Evolutionary conservation across 129 eudicot genomes (phyloP), one percentile per base, ranked within the genome.

Genomic region (Solidago caesia): DNA sequence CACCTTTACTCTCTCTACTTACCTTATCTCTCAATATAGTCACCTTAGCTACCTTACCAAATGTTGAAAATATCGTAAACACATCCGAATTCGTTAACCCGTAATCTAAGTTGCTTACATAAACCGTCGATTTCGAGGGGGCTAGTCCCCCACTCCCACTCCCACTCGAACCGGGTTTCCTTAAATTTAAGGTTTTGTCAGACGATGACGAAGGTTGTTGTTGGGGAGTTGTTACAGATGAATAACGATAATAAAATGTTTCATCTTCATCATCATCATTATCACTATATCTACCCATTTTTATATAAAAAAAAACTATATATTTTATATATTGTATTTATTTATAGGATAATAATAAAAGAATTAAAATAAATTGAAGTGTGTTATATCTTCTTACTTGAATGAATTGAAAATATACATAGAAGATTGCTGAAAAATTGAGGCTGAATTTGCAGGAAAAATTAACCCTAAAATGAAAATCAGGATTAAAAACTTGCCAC

Each of bases 31-130:
- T 91, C 60, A 91, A 82, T 52, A 94, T 82, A 3, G 99, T 94
- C 67, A 91, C 99, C 46, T 92, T 92, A 8, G 96, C 99, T 46
- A 94, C 93, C 43, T 94, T 94, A 6, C 99, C 97, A 77, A 94
- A 94, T 67, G 96, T 87, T 83, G 99, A 94, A 85, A 94, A 91
- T 80, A 94, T 85, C 15, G 99, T 91, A 76, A 81, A 84, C 60
- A 94, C 86, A 67, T 94, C 98, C 56, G 93, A 90, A 78, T 94
- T 94, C 0, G 97, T 94, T 10, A 94, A 87, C 68, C 64, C 78
- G 76, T 73, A 94, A 52, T 90, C 96, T 5, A 94, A 81, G 82
- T 91, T 94, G 80, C 96, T 83, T 47, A 91, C 79, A 70, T 94
- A 94, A 47, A 94, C 96, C 5, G 99, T 94, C 27, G 97, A 88